phyloP scores from a whole-genome alignment of 768 basidiomycete genomes.

The Boletus subparvulus region DNA sequence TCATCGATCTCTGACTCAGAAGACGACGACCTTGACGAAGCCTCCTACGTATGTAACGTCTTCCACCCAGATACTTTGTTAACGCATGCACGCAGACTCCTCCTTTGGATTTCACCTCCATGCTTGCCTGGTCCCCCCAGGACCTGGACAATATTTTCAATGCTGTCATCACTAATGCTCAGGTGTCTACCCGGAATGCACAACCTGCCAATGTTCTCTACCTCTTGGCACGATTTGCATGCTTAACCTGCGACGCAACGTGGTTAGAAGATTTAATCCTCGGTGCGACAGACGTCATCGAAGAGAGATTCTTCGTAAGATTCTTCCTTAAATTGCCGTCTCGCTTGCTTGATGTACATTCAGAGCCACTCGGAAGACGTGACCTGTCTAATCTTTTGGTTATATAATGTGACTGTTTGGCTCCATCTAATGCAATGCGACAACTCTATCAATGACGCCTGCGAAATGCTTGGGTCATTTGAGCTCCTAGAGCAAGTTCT shows the following conservation, averaged over 20 bases:
- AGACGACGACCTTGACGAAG: conserved; percentile 50
- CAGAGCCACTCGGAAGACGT: conserved; percentile 85
- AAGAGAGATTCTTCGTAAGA: conserved; percentile 89
- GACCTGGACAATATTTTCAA: conserved; percentile 77
- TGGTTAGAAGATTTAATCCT: conserved; percentile 94
- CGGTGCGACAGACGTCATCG: conserved; percentile 88
- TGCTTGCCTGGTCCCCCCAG: conserved; percentile 91
- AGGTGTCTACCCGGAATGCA: conserved; percentile 66
- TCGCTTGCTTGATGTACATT: conserved; percentile 15
- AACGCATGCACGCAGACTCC: conserved; percentile 54
- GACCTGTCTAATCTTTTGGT: conserved; percentile 87
- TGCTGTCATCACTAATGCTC: conserved; percentile 76
- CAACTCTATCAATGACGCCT: conserved; percentile 70
- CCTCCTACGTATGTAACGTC: conserved; percentile 43
- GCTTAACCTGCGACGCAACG: conserved; percentile 80
- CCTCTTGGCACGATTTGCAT: conserved; percentile 91
- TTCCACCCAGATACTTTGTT: conserved; percentile 1
- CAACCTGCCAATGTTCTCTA: conserved; percentile 92
- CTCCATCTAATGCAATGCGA: conserved; percentile 90
- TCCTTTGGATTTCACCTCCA: conserved; percentile 71
- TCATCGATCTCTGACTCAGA: conserved; percentile 47
- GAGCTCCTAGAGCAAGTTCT: conserved; percentile 88
- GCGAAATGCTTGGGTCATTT: conserved; percentile 82
- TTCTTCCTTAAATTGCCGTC: conserved; percentile 1
- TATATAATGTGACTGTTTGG: conserved; percentile 88